Percentiles rank a stretch among this genome's conserved stretches.
Conservation (phyloP, 2,329 filamentous ascomycete genomes). For the Nemania bipapillata region DNA sequence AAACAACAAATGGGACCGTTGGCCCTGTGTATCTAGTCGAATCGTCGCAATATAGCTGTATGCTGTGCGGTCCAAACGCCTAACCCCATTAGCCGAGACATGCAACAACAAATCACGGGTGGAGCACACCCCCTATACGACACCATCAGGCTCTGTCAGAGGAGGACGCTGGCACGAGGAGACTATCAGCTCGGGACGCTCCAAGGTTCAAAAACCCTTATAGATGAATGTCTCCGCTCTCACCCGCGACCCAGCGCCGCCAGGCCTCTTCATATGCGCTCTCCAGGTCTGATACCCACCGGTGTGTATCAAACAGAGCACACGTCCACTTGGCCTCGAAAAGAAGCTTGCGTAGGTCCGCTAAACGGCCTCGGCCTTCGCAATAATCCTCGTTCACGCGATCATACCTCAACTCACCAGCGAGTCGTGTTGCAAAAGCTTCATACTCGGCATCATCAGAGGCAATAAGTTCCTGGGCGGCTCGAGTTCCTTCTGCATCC, state of each 20-base stretch:
- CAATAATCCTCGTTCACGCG: constrained; percentile 59
- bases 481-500: constrained; percentile 70
- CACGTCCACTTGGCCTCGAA: constrained; percentile 87
- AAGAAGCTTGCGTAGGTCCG: constrained; percentile 80
- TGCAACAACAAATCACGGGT: background rate
- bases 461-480: constrained; percentile 80
- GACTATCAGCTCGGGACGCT: constrained; percentile 12
- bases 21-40: background rate
- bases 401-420: constrained; percentile 70
- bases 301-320: constrained; percentile 86
- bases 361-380: constrained; percentile 73
- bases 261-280: constrained; percentile 88
- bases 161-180: background rate
- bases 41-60: background rate
- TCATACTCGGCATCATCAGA: constrained; percentile 85
- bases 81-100: constrained; percentile 5
- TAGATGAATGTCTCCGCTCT: constrained; percentile 93
- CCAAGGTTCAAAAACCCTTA: constrained; percentile 26
- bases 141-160: background rate
- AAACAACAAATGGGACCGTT: constrained; percentile 3
- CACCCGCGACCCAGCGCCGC: constrained; percentile 84
- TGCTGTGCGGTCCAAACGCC: constrained; percentile 1
- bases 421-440: constrained; percentile 75
- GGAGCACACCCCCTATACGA: background rate
- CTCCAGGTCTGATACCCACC: constrained; percentile 93